Evolutionary conservation across 73 alveolate genomes (phyloP).

Genomic region (Breviolum minutum): DNA sequence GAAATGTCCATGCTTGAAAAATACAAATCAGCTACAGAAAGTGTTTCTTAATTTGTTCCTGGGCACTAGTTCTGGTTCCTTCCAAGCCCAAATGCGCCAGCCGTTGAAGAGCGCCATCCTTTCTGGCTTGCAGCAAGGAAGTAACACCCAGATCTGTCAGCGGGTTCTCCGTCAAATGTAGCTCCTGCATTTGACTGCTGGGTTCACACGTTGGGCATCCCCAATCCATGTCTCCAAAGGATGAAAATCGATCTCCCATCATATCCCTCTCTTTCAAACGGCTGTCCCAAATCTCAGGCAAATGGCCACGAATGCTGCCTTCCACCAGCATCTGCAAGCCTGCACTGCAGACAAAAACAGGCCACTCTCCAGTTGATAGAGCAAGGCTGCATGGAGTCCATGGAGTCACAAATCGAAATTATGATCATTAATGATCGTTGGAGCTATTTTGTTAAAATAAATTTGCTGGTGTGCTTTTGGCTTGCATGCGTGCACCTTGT

Average conservation of each 20-base stretch:
- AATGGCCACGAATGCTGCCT: background rate
- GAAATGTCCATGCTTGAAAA: no score
- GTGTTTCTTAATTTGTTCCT: background rate
- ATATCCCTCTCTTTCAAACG: background rate
- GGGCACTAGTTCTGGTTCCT: conserved; percentile 33
- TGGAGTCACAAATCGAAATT: background rate
- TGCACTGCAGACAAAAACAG: background rate
- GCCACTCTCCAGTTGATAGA: no score
- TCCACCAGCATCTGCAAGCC: conserved; percentile 19
- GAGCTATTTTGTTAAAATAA: no score
- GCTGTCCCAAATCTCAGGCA: background rate
- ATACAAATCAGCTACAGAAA: no score
- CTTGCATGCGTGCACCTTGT: no score
- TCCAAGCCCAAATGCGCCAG: conserved; percentile 22
- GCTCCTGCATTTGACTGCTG: background rate
- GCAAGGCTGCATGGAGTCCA: background rate
- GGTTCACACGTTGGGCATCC: no score
- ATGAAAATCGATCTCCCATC: no score
- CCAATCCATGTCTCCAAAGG: no score
- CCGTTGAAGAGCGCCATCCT: background rate
- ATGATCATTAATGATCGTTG: no score
- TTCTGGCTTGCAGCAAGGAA: background rate
- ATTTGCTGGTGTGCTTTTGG: no score
- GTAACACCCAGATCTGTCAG: background rate
- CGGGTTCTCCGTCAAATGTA: conserved; percentile 45